These are phyloP conservation scores for Populus simonii DNA, from an alignment of 345 rosid genomes.

Conservation along the genomic window DNA sequence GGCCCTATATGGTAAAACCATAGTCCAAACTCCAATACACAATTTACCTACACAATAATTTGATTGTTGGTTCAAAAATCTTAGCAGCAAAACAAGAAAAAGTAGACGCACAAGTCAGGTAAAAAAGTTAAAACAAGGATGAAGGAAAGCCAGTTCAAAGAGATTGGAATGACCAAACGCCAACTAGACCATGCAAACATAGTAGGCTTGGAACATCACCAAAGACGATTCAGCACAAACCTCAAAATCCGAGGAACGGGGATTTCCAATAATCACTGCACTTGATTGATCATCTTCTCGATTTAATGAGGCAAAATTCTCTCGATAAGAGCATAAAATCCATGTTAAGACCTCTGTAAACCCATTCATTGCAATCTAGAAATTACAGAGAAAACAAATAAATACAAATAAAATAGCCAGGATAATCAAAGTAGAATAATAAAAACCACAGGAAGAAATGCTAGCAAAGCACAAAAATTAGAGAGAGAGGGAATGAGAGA, in stretches of 20 bases:
- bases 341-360: slow-evolving; percentile 79
- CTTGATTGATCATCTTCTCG: slow-evolving; percentile 51
- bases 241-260: slow-evolving; percentile 94
- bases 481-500: not conserved
- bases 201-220: not conserved
- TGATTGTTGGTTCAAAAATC: not conserved
- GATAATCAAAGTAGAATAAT: not conserved
- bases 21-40: not conserved
- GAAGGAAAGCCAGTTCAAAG: not conserved
- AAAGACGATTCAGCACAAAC: slow-evolving; percentile 30
- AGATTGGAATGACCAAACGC: not conserved
- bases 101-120: not conserved
- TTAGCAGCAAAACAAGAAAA: not conserved
- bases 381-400: not conserved
- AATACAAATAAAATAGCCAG: not conserved
- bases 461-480: not conserved
- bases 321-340: slow-evolving; percentile 70
- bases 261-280: slow-evolving; percentile 69
- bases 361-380: slow-evolving; percentile 72
- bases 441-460: not conserved
- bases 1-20: not conserved
- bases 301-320: slow-evolving; percentile 67
- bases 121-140: not conserved
- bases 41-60: not conserved
- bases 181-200: not conserved